A percentile compares a stretch with the other conserved stretches of the same genome.
phyloP scores from a whole-genome alignment of 352 stramenopile genomes.

The Blastocystis sp. region DNA sequence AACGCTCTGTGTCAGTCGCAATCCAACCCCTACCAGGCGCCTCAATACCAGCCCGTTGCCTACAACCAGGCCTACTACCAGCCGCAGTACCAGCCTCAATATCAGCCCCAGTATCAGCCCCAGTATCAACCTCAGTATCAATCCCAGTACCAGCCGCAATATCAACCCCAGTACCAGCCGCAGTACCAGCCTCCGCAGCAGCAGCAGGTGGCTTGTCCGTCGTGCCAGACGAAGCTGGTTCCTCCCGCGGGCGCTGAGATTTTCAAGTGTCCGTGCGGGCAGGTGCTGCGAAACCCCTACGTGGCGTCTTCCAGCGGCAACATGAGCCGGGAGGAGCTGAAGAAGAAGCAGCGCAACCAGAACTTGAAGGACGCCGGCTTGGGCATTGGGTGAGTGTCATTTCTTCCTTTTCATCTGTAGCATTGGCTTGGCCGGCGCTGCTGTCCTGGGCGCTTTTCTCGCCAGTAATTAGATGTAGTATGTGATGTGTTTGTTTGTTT shows the following conservation, averaged over 20 bases:
- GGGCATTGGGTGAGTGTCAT: constrained; percentile 20
- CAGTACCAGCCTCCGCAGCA: constrained; percentile 35
- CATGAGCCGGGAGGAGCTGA: neutral
- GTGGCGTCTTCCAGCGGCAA: neutral
- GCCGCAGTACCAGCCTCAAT: constrained; percentile 15
- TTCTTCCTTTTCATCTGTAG: neutral
- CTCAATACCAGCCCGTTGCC: neutral
- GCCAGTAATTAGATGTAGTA: constrained; percentile 2
- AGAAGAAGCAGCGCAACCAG: constrained; percentile 1
- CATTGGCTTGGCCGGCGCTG: constrained; percentile 19
- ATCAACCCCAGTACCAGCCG: neutral
- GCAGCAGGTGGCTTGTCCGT: constrained; percentile 30
- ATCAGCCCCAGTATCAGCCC: neutral
- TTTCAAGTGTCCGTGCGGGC: constrained; percentile 60
- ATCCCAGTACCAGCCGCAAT: neutral
- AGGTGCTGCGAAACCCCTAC: constrained; percentile 38
- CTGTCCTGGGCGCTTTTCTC: constrained; percentile 4
- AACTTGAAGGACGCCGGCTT: constrained; percentile 23
- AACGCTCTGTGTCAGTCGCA: neutral
- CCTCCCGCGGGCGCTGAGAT: constrained; percentile 25
- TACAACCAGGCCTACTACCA: neutral
- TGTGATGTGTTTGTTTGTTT: constrained; percentile 39
- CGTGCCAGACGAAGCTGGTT: constrained; percentile 20
- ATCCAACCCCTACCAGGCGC: neutral
- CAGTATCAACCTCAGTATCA: neutral